Conservation (phyloP, 2,329 filamentous ascomycete genomes). For the Taxawa tesnikishii region DNA sequence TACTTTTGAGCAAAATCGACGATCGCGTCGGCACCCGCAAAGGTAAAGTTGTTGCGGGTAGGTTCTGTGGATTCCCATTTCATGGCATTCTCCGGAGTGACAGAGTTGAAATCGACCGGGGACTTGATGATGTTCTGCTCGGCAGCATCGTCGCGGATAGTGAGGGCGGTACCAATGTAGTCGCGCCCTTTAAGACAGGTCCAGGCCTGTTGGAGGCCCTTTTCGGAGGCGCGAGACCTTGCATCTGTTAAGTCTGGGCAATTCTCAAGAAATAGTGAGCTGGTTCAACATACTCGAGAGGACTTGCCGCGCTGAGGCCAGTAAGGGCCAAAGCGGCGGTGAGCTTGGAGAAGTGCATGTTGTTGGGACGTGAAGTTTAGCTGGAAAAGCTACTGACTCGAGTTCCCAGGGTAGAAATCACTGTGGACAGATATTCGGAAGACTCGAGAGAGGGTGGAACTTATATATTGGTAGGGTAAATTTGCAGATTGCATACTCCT, state of each 20-base stretch:
- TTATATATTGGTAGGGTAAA: slow-evolving; percentile 2
- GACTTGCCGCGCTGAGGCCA: slow-evolving; percentile 9
- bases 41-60: slow-evolving; percentile 21
- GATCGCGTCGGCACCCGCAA: slow-evolving; percentile 19
- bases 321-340: slow-evolving; percentile 13
- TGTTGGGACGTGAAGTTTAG: no score
- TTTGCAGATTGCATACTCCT: background rate
- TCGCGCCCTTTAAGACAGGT: slow-evolving; percentile 18
- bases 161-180: slow-evolving; percentile 24
- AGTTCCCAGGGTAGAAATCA: no score
- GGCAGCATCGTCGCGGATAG: slow-evolving; percentile 17
- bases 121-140: slow-evolving; percentile 4
- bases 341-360: slow-evolving; percentile 13
- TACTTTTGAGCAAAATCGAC: slow-evolving; percentile 24
- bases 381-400: no score
- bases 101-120: slow-evolving; percentile 17
- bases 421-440: no score
- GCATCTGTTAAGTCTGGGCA: background rate
- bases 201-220: slow-evolving; percentile 5
- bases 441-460: background rate
- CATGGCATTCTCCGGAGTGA: slow-evolving; percentile 26
- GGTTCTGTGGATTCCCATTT: slow-evolving; percentile 29
- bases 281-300: slow-evolving; percentile 11
- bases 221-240: background rate
- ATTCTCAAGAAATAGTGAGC: background rate